Conservation (phyloP, 2,329 filamentous ascomycete genomes). For the Chaetoscypha palmicola region DNA sequence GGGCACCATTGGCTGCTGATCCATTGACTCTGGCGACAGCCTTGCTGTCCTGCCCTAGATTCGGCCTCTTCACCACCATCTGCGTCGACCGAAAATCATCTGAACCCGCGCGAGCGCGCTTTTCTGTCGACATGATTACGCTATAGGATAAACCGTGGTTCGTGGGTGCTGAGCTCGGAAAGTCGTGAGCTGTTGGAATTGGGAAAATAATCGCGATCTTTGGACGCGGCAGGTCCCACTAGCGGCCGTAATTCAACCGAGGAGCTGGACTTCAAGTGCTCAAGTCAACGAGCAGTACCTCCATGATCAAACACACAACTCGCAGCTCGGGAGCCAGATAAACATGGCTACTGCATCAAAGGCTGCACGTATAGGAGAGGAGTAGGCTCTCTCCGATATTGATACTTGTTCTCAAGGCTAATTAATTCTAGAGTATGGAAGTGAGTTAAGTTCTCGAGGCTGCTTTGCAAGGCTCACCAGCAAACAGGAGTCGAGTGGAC, state of each 20-base stretch:
- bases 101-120: constrained; percentile 67
- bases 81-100: constrained; percentile 74
- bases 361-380: constrained; percentile 64
- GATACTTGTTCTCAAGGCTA: constrained; percentile 14
- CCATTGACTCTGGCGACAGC: constrained; percentile 52
- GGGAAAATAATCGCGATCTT: constrained; percentile 9
- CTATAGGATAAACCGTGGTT: not conserved
- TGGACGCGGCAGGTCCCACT: constrained; percentile 4
- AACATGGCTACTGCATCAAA: constrained; percentile 51
- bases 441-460: constrained; percentile 24
- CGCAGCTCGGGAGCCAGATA: not conserved
- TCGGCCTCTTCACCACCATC: constrained; percentile 84
- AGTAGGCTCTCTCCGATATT: constrained; percentile 44
- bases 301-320: not conserved
- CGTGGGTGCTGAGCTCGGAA: not conserved
- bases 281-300: constrained; percentile 3
- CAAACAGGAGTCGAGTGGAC: constrained; percentile 76
- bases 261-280: not conserved
- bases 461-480: constrained; percentile 27
- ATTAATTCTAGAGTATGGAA: constrained; percentile 32
- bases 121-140: constrained; percentile 72
- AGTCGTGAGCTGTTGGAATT: not conserved
- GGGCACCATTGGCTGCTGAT: constrained; percentile 50
- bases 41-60: constrained; percentile 45
- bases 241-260: constrained; percentile 5